phyloP scores from a whole-genome alignment of 805 yeast species.

The Kazachstania africana region DNA sequence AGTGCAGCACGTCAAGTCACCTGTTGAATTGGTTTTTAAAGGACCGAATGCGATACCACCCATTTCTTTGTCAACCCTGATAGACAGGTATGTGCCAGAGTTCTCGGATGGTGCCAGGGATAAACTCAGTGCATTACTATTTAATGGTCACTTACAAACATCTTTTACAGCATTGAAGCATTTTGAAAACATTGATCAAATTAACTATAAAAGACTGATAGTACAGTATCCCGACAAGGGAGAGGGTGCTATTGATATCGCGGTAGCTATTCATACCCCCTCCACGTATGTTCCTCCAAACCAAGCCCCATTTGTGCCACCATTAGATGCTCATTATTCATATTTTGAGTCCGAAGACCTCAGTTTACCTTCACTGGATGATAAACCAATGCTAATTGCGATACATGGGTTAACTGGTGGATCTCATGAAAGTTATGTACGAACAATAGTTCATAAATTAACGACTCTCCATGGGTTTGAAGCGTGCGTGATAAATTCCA shows the following conservation, averaged over 20 bases:
- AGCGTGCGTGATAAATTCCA: constrained; percentile 52
- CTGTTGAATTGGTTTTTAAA: constrained; percentile 1
- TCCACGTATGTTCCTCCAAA: constrained; percentile 10
- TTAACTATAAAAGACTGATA: constrained; percentile 54
- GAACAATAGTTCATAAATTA: constrained; percentile 40
- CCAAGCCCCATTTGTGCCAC: constrained; percentile 28
- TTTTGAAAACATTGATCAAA: constrained; percentile 34
- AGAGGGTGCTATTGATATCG: constrained; percentile 59
- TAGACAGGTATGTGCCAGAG: constrained; percentile 31
- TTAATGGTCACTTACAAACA: constrained; percentile 64
- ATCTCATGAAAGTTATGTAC: constrained; percentile 66
- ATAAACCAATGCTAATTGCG: constrained; percentile 49
- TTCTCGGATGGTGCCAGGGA: constrained; percentile 34
- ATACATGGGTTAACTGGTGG: constrained; percentile 81
- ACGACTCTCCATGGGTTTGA: constrained; percentile 37
- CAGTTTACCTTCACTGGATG: constrained; percentile 21
- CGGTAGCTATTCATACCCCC: constrained; percentile 20
- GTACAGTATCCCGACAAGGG: constrained; percentile 49
- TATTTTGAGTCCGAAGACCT: constrained; percentile 32
- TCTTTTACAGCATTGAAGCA: constrained; percentile 43
- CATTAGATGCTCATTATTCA: constrained; percentile 10
- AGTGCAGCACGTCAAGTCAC: constrained; percentile 4
- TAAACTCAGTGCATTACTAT: constrained; percentile 43
- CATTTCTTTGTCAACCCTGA: constrained; percentile 18
- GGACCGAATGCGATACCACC: neutral